Conservation (phyloP, 805 yeast species). For the Candida pseudoglaebosa region DNA sequence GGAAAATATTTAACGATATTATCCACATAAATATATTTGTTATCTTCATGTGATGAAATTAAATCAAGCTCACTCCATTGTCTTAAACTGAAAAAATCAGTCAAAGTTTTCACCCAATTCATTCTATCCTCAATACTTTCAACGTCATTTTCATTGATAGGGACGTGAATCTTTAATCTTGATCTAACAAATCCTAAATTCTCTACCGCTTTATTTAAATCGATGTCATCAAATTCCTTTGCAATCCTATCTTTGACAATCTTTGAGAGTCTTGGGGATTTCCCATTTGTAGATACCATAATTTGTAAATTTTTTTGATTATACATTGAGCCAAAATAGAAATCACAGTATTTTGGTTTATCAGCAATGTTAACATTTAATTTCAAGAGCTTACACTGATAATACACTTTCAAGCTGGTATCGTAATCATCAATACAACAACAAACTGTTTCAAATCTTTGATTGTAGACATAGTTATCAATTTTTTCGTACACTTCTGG, state of each 20-base stretch:
- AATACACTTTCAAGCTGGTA: slow-evolving; percentile 54
- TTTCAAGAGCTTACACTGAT: slow-evolving; percentile 39
- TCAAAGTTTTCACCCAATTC: slow-evolving; percentile 65
- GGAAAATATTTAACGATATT: slow-evolving; percentile 48
- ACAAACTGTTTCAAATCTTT: slow-evolving; percentile 60
- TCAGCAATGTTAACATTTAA: slow-evolving; percentile 79
- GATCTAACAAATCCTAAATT: slow-evolving; percentile 57
- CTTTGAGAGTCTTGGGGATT: slow-evolving; percentile 70
- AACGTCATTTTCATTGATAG: slow-evolving; percentile 42
- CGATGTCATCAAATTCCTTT: slow-evolving; percentile 38
- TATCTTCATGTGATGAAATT: slow-evolving; percentile 17
- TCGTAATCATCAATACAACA: slow-evolving; percentile 73
- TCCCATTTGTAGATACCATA: slow-evolving; percentile 81
- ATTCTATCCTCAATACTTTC: slow-evolving; percentile 55
- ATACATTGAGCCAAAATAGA: slow-evolving; percentile 78
- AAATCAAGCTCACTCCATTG: slow-evolving; percentile 53
- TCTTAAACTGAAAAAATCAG: slow-evolving; percentile 55
- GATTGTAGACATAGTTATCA: slow-evolving; percentile 27
- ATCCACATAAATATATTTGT: slow-evolving; percentile 27
- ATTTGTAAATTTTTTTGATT: slow-evolving; percentile 70
- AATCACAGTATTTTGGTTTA: slow-evolving; percentile 79
- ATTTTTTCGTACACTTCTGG: slow-evolving; percentile 23
- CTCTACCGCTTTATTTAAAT: slow-evolving; percentile 55
- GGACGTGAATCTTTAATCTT: slow-evolving; percentile 40
- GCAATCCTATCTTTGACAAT: slow-evolving; percentile 51